A percentile compares a stretch with the other conserved stretches of the same genome.
These are phyloP conservation scores for Rhododendron vialii DNA, from an alignment of 148 eudicot species.

Conservation along the genomic window DNA sequence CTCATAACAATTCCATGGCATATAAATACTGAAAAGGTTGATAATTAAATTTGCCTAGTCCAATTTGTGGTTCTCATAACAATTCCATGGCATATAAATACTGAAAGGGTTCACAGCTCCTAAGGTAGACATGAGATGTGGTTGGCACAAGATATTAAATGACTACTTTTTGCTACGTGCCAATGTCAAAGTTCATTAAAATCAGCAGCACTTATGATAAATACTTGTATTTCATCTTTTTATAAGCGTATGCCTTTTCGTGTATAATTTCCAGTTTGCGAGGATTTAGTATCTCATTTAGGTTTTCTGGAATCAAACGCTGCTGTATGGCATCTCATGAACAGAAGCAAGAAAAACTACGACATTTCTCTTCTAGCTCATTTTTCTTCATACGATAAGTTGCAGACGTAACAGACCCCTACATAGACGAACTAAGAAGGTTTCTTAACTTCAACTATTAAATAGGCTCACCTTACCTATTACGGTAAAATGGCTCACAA, in stretches of 20 bases:
- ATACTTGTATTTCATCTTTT: not conserved
- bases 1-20: too few species aligned
- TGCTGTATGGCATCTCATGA: not conserved
- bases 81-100: not conserved
- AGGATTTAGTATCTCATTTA: not conserved
- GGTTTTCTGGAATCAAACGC: not conserved
- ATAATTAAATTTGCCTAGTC: not conserved
- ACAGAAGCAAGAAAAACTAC: not conserved
- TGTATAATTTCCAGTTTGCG: not conserved
- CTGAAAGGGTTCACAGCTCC: not conserved
- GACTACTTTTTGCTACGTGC: not conserved
- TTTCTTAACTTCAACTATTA: not conserved
- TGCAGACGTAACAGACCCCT: not conserved
- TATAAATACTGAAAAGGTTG: not conserved
- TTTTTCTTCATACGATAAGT: not conserved
- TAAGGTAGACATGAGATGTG: not conserved
- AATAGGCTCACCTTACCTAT: not conserved
- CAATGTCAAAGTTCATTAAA: not conserved
- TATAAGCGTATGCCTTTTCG: not conserved
- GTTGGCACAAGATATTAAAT: not conserved
- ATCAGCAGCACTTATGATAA: not conserved
- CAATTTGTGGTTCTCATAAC: not conserved
- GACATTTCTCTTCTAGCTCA: not conserved
- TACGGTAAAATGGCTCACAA: not conserved
- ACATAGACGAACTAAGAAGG: not conserved